These are phyloP conservation scores for Pseudomonodictys pantanalensis DNA, from an alignment of 495 filamentous ascomycete genomes.

Conservation along the genomic window DNA sequence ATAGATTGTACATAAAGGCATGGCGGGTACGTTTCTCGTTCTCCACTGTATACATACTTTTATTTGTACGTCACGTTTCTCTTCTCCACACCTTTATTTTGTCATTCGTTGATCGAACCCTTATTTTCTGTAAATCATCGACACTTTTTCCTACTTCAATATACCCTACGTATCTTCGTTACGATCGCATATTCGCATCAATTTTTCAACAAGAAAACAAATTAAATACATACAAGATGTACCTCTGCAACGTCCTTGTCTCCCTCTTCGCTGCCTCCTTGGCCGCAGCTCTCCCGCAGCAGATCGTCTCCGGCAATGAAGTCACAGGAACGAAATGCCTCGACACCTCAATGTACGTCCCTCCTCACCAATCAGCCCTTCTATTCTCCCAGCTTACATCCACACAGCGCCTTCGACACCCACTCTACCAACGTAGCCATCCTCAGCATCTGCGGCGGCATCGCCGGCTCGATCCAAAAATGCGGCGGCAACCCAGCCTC, in stretches of 20 bases:
- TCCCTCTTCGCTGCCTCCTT: not conserved
- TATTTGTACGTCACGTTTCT: not conserved
- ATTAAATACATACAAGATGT: slow-evolving; percentile 2
- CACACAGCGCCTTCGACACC: slow-evolving; percentile 47
- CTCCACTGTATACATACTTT: not conserved
- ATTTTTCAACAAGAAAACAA: not conserved
- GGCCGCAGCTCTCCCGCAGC: not conserved
- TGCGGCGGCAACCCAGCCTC: slow-evolving; percentile 44
- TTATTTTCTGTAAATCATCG: too few relatives aligned
- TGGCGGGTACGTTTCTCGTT: not conserved
- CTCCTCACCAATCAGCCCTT: not conserved
- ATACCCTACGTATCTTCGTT: not conserved
- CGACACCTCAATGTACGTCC: slow-evolving; percentile 11
- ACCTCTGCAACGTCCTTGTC: slow-evolving; percentile 2
- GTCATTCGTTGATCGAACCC: slow-evolving; percentile 25
- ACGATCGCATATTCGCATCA: not conserved
- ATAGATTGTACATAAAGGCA: not conserved
- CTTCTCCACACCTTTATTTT: not conserved
- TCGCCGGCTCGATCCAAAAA: slow-evolving; percentile 46
- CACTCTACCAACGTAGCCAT: slow-evolving; percentile 55
- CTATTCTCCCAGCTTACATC: not conserved
- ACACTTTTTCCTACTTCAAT: too few relatives aligned
- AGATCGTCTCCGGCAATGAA: slow-evolving; percentile 23
- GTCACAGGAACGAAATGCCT: slow-evolving; percentile 25
- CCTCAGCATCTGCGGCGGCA: slow-evolving; percentile 54